Evolutionary conservation across 768 basidiomycete species (phyloP), one percentile per base, ranked within the genome.

Genomic region (Cystobasidiopsis lactophilus): DNA sequence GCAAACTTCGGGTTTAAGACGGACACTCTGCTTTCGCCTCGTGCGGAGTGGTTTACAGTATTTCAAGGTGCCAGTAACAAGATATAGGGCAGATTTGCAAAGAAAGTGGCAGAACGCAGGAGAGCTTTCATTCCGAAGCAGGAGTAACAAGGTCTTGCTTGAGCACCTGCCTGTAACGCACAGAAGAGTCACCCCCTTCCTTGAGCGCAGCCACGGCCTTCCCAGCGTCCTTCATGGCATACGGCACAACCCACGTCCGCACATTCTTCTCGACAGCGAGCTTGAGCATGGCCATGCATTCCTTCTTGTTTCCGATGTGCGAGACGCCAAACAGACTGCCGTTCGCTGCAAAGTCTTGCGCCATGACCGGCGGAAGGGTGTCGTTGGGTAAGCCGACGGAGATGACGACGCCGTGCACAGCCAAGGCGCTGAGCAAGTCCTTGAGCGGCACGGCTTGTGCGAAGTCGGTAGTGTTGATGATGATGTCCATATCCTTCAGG

Each of bases 301-400:
- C 77, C 51, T 71, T 68, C 67, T 75, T 77, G 63, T 68, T 73
- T 35, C 77, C 78, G 44, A 78, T 72, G 59, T 69, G 67, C 37
- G 63, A 64, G 26, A 63, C 65, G 26, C 66, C 59, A 49, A 70
- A 54, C 5, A 31, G 26, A 11, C 51, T 47, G 18, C 54, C 59
- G 52, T 61, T 63, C 18, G 51, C 53, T 11, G 60, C 62, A 19
- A 63, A 53, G 7, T 44, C 44, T 29, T 57, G 55, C 1, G 54
- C 52, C 40, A 52, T 27, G 52, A 63, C 52, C 5, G 7, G 9
- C 9, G 55, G 55, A n/a, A 61, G 38, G 23, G 55, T 50, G 29
- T 58, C 52, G 50, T 61, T 57, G 11, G 60, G 60, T 41, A 59
- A 52, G 29, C 58, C 55, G 49, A 76, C 75, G 60, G 72, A 72